phyloP scores from a whole-genome alignment of 108 stramenopile species.

The Discostella pseudostelligera region DNA sequence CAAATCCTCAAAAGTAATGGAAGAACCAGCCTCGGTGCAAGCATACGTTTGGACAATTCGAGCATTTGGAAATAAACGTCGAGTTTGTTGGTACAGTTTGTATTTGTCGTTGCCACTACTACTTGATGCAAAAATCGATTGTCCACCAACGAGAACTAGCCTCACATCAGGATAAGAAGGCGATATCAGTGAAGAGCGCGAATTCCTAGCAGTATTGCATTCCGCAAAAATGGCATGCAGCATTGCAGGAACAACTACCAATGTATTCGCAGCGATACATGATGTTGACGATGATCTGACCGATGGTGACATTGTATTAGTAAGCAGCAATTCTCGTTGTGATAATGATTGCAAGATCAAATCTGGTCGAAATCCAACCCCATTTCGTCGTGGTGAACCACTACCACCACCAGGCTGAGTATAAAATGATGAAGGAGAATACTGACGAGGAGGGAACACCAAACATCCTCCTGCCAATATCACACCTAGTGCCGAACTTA shows the following conservation, averaged over 20 bases:
- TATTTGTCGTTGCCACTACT: slow-evolving; percentile 35
- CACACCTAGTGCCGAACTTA: slow-evolving; percentile 77
- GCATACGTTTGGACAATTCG: slow-evolving; percentile 90
- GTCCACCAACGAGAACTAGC: slow-evolving; percentile 87
- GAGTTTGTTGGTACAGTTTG: slow-evolving; percentile 23
- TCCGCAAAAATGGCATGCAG: slow-evolving; percentile 55
- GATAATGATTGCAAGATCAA: slow-evolving; percentile 26
- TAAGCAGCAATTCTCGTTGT: background rate
- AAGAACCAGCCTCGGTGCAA: slow-evolving; percentile 92
- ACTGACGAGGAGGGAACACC: slow-evolving; percentile 67
- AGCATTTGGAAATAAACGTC: slow-evolving; percentile 67
- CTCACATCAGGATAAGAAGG: slow-evolving; percentile 39
- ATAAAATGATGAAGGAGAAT: too few species aligned
- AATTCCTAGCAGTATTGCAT: background rate
- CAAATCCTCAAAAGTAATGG: slow-evolving; percentile 78
- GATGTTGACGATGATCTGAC: background rate
- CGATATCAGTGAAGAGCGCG: background rate
- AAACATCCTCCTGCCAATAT: slow-evolving; percentile 75
- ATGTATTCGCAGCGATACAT: slow-evolving; percentile 57
- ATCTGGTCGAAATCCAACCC: slow-evolving; percentile 38
- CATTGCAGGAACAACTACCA: slow-evolving; percentile 95
- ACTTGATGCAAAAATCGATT: slow-evolving; percentile 43
- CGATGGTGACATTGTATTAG: background rate
- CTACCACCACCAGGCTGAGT: background rate
- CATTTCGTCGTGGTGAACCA: background rate